These are phyloP conservation scores for Melampsora americana DNA, from an alignment of 1,284 basidiomycete species.

Conservation along the genomic window DNA sequence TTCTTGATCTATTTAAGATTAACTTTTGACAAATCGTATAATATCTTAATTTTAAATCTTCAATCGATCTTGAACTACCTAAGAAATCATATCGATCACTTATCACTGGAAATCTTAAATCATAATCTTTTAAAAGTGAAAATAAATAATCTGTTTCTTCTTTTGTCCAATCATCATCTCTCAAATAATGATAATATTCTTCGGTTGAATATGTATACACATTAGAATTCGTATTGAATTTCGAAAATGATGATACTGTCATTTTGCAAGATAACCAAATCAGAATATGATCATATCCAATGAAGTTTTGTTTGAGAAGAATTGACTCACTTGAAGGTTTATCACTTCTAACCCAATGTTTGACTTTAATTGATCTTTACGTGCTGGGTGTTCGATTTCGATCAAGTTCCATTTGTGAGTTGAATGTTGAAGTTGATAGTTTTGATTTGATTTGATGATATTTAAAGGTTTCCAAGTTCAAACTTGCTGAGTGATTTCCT, in stretches of 20 bases:
- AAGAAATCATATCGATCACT: conserved; percentile 81
- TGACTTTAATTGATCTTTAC: conserved; percentile 32
- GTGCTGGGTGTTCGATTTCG: conserved; percentile 17
- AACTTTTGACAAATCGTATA: conserved; percentile 87
- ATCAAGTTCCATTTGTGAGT: conserved; percentile 5
- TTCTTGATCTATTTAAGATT: conserved; percentile 72
- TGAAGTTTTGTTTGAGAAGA: not conserved
- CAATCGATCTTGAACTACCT: conserved; percentile 40
- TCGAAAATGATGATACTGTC: conserved; percentile 61
- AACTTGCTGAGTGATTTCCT: no score
- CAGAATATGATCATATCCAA: not conserved
- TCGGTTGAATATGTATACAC: conserved; percentile 80
- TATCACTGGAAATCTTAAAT: conserved; percentile 84
- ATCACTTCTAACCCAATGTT: conserved; percentile 33
- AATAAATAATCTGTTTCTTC: conserved; percentile 96
- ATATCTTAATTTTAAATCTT: conserved; percentile 94
- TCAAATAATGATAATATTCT: conserved; percentile 76
- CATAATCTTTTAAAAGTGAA: conserved; percentile 73
- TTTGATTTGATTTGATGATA: no score
- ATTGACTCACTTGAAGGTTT: conserved; percentile 16
- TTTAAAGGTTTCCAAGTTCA: no score
- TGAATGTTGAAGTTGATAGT: no score
- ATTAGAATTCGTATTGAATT: conserved; percentile 70
- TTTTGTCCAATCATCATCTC: conserved; percentile 82
- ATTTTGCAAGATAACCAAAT: not conserved